Base-by-base conservation (phyloP, 2,329 filamentous ascomycete species). In the Verticillium alfalfae region DNA sequence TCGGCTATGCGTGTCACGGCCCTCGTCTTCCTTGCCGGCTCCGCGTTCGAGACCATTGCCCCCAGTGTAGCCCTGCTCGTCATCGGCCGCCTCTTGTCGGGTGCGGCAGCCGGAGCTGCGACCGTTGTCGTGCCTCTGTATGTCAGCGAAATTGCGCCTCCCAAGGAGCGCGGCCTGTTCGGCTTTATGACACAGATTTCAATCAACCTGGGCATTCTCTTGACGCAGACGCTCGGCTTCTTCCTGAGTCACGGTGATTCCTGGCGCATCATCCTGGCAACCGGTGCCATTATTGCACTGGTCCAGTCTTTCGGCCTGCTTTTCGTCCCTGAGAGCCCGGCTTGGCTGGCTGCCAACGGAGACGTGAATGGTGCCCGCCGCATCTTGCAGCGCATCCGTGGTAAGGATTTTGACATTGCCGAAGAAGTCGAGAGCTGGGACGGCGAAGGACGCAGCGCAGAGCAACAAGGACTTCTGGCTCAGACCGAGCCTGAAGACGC, bases 101-200 rank as follows among this genome's bases (percentile, higher is more conserved):
- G 95, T 12, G 72, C 96, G 1, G 93, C 91, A 7, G 93, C 93
- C 6, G 95, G 95, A 26, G 92, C 93, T 2, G 87, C 93, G 1
- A 94, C 95, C 2, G 95, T 99, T 22, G 91, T 97, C 39, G 93
- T 96, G 2, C 95, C 95, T 0, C 85, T 99, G 22, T 99, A 96
- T 79, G 92, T 99, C 67, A 93, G 92, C 56, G 95, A 99, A 75
- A 85, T 97, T 34, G 89, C 93, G 0, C 95, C 94, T 4, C 86
- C 86, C 0, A 78, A 81, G 16, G 84, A 89, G 66, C 86, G 88
- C 60, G 93, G 93, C 5, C 86, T 96, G 65, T 98, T 97, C 70
- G 87, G 87, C 13, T 82, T 85, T 61, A 89, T 96, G 75, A 98
- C 95, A 0, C 94, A 99, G 73, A 88, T 98, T 70, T 93, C 93